These are phyloP conservation scores for Lodderomyces orthopsilosis DNA, from an alignment of 1,139 yeast genomes.

Conservation along the genomic window DNA sequence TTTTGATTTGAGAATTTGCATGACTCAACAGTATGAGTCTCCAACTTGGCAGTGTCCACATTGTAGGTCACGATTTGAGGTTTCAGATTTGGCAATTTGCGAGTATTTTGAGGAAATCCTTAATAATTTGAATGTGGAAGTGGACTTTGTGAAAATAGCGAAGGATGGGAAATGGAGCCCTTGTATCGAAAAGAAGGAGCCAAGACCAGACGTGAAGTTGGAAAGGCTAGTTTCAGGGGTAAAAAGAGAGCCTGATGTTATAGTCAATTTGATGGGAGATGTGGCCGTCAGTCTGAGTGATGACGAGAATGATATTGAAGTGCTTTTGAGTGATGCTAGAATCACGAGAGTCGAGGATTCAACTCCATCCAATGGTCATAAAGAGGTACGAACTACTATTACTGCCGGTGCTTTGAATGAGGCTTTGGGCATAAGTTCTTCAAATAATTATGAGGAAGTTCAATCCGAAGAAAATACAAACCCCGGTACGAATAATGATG, in stretches of 20 bases:
- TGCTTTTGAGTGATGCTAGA: no score
- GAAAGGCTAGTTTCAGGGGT: background rate
- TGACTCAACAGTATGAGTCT: slow-evolving; percentile 57
- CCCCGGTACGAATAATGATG: background rate
- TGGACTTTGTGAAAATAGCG: slow-evolving; percentile 53
- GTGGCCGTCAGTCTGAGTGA: no score
- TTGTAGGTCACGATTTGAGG: slow-evolving; percentile 44
- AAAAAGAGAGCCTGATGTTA: background rate
- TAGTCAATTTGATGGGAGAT: no score
- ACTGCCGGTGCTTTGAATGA: background rate
- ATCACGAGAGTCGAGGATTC: no score
- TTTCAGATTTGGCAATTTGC: slow-evolving; percentile 57
- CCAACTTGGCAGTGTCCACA: slow-evolving; percentile 73
- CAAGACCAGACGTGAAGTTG: background rate
- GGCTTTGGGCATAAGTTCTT: background rate
- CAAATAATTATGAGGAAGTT: background rate
- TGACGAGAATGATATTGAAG: no score
- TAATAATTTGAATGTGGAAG: slow-evolving; percentile 38
- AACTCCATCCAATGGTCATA: background rate
- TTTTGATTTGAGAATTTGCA: slow-evolving; percentile 61
- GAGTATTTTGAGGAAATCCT: slow-evolving; percentile 59
- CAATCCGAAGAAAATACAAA: background rate
- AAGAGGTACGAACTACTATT: background rate
- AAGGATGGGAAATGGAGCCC: slow-evolving; percentile 57
- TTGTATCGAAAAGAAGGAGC: background rate